Evolutionary conservation across 768 basidiomycete species (phyloP), one percentile per base, ranked within the genome.

Genomic region (Boletus reticulatus): DNA sequence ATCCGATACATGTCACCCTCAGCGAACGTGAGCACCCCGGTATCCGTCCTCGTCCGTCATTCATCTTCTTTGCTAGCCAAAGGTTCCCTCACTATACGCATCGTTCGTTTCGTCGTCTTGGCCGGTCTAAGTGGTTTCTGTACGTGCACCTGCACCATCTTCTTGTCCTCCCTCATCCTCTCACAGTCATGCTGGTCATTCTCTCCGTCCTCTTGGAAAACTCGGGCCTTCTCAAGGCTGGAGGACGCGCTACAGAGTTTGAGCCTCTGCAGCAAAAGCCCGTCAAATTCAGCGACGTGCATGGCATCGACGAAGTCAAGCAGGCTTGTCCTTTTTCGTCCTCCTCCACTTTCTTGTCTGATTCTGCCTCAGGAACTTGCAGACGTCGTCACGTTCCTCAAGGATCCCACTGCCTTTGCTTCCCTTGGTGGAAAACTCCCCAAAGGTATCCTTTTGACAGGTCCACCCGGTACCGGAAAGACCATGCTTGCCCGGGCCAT

Each of bases 221-320:
- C 70, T 89, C 92, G 24, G 95, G 95, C 4, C 79, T 98, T 41
- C 83, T 97, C 77, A 96, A 96, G 75, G 85, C 89, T 6, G 93
- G 89, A 4, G 87, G 88, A 39, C 83, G 84, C 31, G 85, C 88
- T 57, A 74, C 86, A 27, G 87, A 95, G 63, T 98, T 94, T 65
- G 88, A 94, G 62, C 89, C 92, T 8, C 74, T 81, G 4, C 81
- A 88, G 67, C 90, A 87, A 31, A 92, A 90, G 64, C 78, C 84
- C 1, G 88, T 95, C 72, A 94, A 83, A 64, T 98, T 99, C 67
- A 86, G 83, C 59, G 97, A 99, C 72, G 94, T 99, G 6, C 95
- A 98, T 61, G 97, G 97, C 31, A 89, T 96, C 27, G 97, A 98
- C 62, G 97, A 99, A 73, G 97, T 91, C 36, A 98, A 98, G 73